A percentile compares a stretch with the other conserved stretches of the same genome.
Conservation (phyloP, 805 yeast genomes). For the Suhomyces sp. region DNA sequence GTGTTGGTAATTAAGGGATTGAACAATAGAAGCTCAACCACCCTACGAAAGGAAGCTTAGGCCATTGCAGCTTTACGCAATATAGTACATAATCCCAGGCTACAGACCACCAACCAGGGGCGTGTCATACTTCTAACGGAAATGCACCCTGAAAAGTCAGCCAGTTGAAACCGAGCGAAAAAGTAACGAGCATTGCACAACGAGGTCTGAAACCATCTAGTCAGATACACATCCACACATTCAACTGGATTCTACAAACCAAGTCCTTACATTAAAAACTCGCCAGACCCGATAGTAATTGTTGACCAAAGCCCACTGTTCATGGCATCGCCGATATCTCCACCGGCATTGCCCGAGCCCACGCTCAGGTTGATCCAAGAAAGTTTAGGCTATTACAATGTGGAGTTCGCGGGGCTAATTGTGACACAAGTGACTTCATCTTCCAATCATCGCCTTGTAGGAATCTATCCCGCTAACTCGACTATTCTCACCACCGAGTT, state of each 20-base stretch:
- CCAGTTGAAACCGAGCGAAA: no score
- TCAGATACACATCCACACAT: no score
- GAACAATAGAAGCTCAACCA: background rate
- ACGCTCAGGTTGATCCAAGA: background rate
- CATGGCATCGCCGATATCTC: slow-evolving; percentile 1
- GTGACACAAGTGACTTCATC: background rate
- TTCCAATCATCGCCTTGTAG: background rate
- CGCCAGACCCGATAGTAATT: no score
- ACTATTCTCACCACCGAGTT: background rate
- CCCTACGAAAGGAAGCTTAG: background rate
- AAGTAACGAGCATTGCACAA: no score
- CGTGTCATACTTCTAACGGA: background rate
- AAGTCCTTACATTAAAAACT: no score
- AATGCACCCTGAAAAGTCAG: background rate
- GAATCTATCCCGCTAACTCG: background rate
- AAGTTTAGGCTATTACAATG: background rate
- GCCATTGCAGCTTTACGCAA: background rate
- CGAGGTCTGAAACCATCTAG: no score
- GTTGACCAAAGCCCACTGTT: no score
- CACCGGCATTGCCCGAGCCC: slow-evolving; percentile 2
- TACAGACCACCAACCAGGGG: background rate
- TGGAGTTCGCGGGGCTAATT: background rate
- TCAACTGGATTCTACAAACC: no score
- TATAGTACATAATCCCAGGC: background rate
- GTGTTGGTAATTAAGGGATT: background rate